Evolutionary conservation across 164 flowering plant species (phyloP).

Genomic region (Sextonia rubra): DNA sequence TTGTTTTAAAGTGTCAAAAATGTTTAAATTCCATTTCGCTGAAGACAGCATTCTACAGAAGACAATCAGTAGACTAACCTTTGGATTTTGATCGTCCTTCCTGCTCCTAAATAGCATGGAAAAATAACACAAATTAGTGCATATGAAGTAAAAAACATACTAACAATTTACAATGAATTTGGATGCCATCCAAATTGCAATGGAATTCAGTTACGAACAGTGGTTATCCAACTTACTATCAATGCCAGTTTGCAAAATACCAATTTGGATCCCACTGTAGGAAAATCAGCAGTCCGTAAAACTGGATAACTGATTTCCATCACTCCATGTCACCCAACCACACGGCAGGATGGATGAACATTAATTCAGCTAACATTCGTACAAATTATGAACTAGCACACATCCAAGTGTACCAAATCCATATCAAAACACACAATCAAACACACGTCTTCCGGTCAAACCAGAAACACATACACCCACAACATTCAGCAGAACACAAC

Average conservation of each 20-base stretch:
- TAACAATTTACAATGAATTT: not conserved
- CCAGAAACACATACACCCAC: not conserved
- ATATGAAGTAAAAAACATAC: not conserved
- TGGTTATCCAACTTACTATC: not conserved
- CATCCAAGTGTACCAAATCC: not conserved
- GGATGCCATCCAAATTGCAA: not conserved
- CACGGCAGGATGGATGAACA: not conserved
- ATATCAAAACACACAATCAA: not conserved
- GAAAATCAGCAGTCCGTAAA: not conserved
- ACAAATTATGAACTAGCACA: not conserved
- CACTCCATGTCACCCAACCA: not conserved
- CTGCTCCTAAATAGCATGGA: constrained; percentile 28
- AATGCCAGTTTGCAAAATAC: not conserved
- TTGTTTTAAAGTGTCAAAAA: not conserved
- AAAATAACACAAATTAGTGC: constrained; percentile 4
- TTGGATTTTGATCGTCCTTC: constrained; percentile 46
- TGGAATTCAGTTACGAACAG: not conserved
- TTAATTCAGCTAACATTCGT: not conserved
- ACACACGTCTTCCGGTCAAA: not conserved
- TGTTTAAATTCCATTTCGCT: not conserved
- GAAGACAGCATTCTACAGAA: not conserved
- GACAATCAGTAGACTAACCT: constrained; percentile 30
- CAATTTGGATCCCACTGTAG: not conserved
- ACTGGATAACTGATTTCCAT: not conserved
- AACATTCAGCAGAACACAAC: not conserved